Conservation (phyloP, 176 grass and related monocot genomes). For the Musa acuminata region DNA sequence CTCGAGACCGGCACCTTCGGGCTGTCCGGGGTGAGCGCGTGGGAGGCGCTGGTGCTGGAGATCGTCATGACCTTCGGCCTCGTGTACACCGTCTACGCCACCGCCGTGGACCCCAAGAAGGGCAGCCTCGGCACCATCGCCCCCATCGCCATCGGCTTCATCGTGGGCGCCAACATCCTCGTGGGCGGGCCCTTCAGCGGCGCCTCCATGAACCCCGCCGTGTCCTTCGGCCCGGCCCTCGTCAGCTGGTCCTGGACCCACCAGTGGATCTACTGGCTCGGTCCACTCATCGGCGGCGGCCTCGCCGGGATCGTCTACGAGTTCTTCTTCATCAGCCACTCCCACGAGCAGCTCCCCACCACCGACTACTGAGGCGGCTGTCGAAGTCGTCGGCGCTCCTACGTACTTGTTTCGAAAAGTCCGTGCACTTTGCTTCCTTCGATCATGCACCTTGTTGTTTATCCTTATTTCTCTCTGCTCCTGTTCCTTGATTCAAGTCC, state of each 20-base stretch:
- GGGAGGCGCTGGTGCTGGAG: too few species aligned
- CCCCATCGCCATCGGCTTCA: constrained; percentile 26
- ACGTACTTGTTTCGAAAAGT: too few species aligned
- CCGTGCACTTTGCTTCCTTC: too few species aligned
- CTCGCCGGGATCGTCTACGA: constrained; percentile 26
- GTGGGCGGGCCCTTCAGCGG: constrained; percentile 30
- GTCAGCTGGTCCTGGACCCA: constrained; percentile 22
- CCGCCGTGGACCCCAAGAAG: too few species aligned
- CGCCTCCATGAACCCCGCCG: constrained; percentile 41
- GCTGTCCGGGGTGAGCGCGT: too few species aligned
- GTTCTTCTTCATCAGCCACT: constrained; percentile 16
- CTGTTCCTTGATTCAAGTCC: too few species aligned
- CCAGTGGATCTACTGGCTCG: constrained; percentile 34
- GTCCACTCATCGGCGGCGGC: constrained; percentile 26
- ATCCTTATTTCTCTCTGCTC: too few species aligned
- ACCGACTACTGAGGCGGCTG: background rate
- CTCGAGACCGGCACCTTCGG: too few species aligned
- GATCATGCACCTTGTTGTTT: too few species aligned
- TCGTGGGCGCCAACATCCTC: constrained; percentile 35
- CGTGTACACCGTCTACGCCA: too few species aligned
- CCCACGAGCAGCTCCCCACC: constrained; percentile 16
- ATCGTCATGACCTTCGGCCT: too few species aligned
- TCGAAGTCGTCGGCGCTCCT: too few species aligned
- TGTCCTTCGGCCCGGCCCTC: constrained; percentile 23
- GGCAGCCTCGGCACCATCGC: background rate